Percentiles rank a stretch among this genome's conserved stretches.
Conservation (phyloP, 1,284 basidiomycete species). For the Ustilago shanxiensis region DNA sequence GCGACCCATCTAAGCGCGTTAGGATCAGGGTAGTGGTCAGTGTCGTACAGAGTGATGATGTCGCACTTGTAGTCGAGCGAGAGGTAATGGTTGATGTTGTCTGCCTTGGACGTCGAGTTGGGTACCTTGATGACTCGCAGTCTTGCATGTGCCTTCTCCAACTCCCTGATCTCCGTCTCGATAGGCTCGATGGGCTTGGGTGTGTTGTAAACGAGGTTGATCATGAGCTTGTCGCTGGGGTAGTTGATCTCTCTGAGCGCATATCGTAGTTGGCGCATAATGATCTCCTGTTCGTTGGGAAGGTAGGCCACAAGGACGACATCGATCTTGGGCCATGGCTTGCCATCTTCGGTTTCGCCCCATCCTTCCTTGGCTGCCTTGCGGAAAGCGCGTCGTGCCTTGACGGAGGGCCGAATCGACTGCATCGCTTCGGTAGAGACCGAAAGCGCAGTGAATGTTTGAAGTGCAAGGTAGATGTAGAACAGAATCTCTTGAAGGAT, state of each 20-base stretch:
- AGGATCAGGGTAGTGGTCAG: constrained; percentile 62
- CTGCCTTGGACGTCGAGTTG: constrained; percentile 60
- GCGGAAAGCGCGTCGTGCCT: constrained; percentile 50
- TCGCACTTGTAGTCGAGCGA: constrained; percentile 56
- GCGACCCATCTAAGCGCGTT: constrained; percentile 61
- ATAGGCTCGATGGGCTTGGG: constrained; percentile 59
- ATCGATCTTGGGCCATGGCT: constrained; percentile 59
- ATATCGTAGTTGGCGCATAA: constrained; percentile 61
- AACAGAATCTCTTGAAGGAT: constrained; percentile 54
- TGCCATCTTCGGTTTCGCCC: constrained; percentile 48
- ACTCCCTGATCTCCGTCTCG: constrained; percentile 49
- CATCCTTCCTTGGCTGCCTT: constrained; percentile 54
- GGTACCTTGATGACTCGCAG: constrained; percentile 61
- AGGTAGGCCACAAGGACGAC: constrained; percentile 63
- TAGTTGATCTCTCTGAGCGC: constrained; percentile 62
- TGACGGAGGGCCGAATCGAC: constrained; percentile 54
- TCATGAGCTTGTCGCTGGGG: constrained; percentile 50
- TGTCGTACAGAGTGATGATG: constrained; percentile 63
- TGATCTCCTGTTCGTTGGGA: constrained; percentile 65
- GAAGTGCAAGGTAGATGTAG: constrained; percentile 51
- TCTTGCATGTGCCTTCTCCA: constrained; percentile 45
- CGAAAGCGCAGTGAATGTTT: constrained; percentile 56
- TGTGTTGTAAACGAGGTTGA: constrained; percentile 66
- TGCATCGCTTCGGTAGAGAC: constrained; percentile 62
- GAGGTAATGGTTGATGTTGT: constrained; percentile 65